Base-by-base conservation (phyloP, 345 rosid species). In the Trapa bicornis region DNA sequence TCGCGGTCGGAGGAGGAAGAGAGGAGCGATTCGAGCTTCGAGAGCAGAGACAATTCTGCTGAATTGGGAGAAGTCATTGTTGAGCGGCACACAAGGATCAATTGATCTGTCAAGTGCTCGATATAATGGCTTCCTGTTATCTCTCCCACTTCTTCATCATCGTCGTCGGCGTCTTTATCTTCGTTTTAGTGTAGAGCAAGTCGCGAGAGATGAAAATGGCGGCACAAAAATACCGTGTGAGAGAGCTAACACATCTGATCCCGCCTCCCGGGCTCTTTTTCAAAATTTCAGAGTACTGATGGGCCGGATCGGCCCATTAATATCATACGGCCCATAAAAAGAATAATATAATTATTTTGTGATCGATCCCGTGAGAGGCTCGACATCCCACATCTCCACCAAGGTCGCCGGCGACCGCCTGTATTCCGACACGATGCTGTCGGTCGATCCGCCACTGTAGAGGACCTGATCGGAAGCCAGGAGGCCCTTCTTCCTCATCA, bases 1-100 rank as follows among this genome's bases (percentile, higher is more conserved):
- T 6, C 45, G 45, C 2, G 29, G 37, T 32, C 64, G 36, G 14
- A 72, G 70, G 47, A 81, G 75, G 75, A 85, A 84, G 61, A 76
- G 11, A 47, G 80, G 14, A 56, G 53, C 15, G 71, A 32, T 68
- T 73, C 71, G 65, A 73, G 71, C 63, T 52, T 67, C n/a, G 75
- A 68, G 47, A 73, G 71, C 22, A 73, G 65, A 33, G 83, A 69
- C 13, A 79, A 42, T 71, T 85, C 92, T 1, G 50, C 16, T 1
- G 77, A 68, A 29, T 37, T 47, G n/a, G 96, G 54, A 33, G 96
- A 63, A 67, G 85, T 80, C 96, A 87, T 89, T 17, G 64, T n/a
- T 1, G 66, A 68, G 58, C 32, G 43, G 61, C 43, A 41, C 7
- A 41, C 43, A 45, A 13, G 57, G 22, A 14, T 35, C 15, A 38